Evolutionary conservation across 257 asterid genomes (phyloP).

Genomic region (Primulina tabacum): DNA sequence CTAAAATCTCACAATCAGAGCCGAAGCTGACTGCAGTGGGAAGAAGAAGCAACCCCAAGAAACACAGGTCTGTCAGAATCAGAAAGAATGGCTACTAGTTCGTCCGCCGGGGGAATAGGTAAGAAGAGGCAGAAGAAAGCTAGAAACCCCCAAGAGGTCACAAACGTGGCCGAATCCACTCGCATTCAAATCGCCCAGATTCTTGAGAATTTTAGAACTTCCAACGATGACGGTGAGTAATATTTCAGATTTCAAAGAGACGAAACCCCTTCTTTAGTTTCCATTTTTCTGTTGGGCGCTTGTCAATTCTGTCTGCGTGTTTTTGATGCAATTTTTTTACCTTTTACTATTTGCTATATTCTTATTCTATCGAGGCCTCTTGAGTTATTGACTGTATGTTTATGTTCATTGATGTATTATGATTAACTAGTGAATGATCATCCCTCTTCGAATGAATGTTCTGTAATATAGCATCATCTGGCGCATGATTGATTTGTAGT

Average conservation of each 20-base stretch:
- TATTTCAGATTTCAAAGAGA: background rate
- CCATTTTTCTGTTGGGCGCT: background rate
- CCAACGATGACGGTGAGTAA: conserved; percentile 49
- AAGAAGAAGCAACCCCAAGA: too few relatives aligned
- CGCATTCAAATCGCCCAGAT: conserved; percentile 44
- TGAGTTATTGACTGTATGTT: background rate
- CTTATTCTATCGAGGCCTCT: background rate
- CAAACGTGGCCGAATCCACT: conserved; percentile 35
- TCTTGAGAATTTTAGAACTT: conserved; percentile 53
- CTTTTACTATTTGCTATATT: too few relatives aligned
- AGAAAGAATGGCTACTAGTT: conserved; percentile 23
- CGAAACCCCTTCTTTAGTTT: too few relatives aligned
- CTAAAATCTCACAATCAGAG: too few relatives aligned
- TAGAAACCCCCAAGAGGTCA: background rate
- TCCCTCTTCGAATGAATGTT: too few relatives aligned
- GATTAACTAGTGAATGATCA: too few relatives aligned
- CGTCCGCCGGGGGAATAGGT: conserved; percentile 27
- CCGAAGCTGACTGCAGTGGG: too few relatives aligned
- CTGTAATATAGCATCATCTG: too few relatives aligned
- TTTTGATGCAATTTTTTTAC: too few relatives aligned
- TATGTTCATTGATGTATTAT: too few relatives aligned
- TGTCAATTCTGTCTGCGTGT: background rate
- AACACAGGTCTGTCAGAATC: too few relatives aligned
- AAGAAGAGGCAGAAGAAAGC: conserved; percentile 39
- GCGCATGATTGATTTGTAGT: too few relatives aligned